phyloP scores from a whole-genome alignment of 805 yeast genomes.

The Wickerhamomyces bovis region DNA sequence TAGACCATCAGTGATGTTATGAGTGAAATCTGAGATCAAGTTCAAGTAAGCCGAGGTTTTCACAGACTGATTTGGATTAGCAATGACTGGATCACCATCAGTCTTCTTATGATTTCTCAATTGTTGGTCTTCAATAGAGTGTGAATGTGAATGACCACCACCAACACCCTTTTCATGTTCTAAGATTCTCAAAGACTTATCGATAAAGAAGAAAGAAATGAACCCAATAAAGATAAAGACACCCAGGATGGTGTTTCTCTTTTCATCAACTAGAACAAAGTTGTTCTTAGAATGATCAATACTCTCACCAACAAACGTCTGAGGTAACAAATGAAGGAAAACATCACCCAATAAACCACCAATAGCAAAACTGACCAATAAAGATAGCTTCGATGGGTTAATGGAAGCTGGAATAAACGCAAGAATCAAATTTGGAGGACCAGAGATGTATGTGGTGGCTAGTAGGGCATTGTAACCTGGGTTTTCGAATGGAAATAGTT shows the following conservation, averaged over 20 bases:
- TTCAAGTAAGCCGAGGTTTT: constrained; percentile 51
- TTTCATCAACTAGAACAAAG: constrained; percentile 46
- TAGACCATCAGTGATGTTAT: constrained; percentile 72
- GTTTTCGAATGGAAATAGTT: constrained; percentile 42
- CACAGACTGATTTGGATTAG: constrained; percentile 31
- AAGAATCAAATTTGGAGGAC: constrained; percentile 55
- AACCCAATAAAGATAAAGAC: constrained; percentile 56
- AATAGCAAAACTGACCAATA: constrained; percentile 64
- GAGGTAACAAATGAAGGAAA: constrained; percentile 66
- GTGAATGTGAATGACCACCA: constrained; percentile 29
- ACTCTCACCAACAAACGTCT: constrained; percentile 51
- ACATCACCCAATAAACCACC: constrained; percentile 77
- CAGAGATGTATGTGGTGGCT: constrained; percentile 59
- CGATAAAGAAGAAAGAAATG: constrained; percentile 52
- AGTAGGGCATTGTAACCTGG: constrained; percentile 57
- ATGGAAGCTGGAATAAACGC: constrained; percentile 53
- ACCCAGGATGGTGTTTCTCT: constrained; percentile 44
- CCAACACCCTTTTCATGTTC: constrained; percentile 29
- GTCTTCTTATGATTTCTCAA: constrained; percentile 17
- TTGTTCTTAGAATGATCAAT: constrained; percentile 33
- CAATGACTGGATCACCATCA: constrained; percentile 26
- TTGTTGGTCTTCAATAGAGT: constrained; percentile 23
- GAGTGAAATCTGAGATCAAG: constrained; percentile 64
- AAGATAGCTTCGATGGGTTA: constrained; percentile 41
- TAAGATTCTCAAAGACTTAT: constrained; percentile 50